Percentiles rank a stretch among this genome's conserved stretches.
These are phyloP conservation scores for Penicillium sp. DNA, from an alignment of 2,329 filamentous ascomycete species.

Conservation along the genomic window DNA sequence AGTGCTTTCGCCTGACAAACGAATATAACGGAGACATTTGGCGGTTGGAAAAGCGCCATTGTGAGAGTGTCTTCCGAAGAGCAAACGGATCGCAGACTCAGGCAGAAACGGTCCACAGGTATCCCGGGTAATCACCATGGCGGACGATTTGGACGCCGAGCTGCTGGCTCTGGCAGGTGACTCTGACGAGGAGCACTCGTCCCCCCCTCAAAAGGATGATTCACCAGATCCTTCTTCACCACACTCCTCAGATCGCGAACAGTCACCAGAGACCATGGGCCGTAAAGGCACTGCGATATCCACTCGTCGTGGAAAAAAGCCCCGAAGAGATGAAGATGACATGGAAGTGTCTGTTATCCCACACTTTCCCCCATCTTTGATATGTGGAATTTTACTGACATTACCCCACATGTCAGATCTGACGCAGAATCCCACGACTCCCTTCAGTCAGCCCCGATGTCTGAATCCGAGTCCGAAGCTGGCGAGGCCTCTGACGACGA, in stretches of 20 bases:
- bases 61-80: too few species aligned
- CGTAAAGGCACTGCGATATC: constrained; percentile 43
- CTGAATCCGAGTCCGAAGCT: constrained; percentile 76
- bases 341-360: constrained; percentile 67
- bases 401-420: constrained; percentile 48
- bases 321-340: constrained; percentile 63
- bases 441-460: constrained; percentile 78
- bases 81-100: too few species aligned
- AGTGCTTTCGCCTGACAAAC: constrained; percentile 2
- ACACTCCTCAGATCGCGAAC: constrained; percentile 35
- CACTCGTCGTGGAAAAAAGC: constrained; percentile 40
- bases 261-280: constrained; percentile 37
- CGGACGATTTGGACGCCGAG: constrained; percentile 79
- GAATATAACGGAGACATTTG: background rate
- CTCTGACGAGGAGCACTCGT: constrained; percentile 49
- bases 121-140: constrained; percentile 53
- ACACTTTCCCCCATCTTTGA: constrained; percentile 1
- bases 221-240: constrained; percentile 52
- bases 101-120: background rate
- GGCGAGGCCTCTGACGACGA: constrained; percentile 49
- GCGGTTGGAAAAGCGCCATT: too few species aligned
- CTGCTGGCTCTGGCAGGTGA: constrained; percentile 83
- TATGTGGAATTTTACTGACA: constrained; percentile 9
- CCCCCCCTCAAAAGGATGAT: constrained; percentile 50
- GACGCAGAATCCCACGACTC: constrained; percentile 65